phyloP scores from a whole-genome alignment of 768 basidiomycete genomes.

The Phlebiopsis flavidoalba region DNA sequence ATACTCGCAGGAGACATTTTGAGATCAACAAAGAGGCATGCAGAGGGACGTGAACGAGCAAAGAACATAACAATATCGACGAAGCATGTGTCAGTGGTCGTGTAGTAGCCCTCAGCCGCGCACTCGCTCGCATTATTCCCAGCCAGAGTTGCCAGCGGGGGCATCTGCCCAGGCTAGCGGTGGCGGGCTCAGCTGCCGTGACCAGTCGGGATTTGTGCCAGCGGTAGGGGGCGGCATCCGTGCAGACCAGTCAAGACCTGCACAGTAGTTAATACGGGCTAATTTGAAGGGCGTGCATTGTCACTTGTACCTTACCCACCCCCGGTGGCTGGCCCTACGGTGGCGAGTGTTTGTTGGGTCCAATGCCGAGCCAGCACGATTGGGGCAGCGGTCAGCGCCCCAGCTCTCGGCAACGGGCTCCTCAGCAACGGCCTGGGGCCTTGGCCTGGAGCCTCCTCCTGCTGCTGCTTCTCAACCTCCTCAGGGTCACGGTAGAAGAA shows the following conservation, averaged over 20 bases:
- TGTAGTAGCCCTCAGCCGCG: not conserved
- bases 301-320: too few relatives aligned
- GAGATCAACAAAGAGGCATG: not conserved
- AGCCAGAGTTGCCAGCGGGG: slow-evolving; percentile 11
- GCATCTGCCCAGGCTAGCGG: not conserved
- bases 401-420: slow-evolving; percentile 58
- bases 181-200: slow-evolving; percentile 26
- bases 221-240: slow-evolving; percentile 31
- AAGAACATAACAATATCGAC: slow-evolving; percentile 7
- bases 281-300: not conserved
- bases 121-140: slow-evolving; percentile 21
- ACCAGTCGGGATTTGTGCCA: slow-evolving; percentile 22
- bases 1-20: not conserved
- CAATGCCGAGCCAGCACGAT: slow-evolving; percentile 68
- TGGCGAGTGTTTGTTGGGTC: slow-evolving; percentile 63
- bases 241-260: slow-evolving; percentile 82
- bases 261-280: slow-evolving; percentile 3
- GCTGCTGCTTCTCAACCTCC: slow-evolving; percentile 97
- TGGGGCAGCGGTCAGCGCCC: slow-evolving; percentile 63
- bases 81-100: not conserved
- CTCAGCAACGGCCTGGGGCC: slow-evolving; percentile 52
- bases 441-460: slow-evolving; percentile 90
- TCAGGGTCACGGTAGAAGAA: slow-evolving; percentile 99
- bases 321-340: too few relatives aligned
- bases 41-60: not conserved